phyloP scores from a whole-genome alignment of 208 protist genomes.

The Crithidia bombi region DNA sequence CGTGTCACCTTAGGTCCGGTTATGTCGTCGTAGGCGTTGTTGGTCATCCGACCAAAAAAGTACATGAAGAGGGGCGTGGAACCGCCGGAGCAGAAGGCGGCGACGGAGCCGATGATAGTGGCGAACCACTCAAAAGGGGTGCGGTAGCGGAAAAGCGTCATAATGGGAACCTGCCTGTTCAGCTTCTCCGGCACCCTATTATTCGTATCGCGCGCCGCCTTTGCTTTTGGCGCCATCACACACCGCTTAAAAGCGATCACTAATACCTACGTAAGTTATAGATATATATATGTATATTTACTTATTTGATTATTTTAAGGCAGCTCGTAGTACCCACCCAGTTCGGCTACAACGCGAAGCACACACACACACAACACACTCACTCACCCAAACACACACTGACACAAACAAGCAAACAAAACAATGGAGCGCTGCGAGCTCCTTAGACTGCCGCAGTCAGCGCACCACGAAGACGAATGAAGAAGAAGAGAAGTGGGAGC shows the following conservation, averaged over 20 bases:
- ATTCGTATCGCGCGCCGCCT: slow-evolving; percentile 25
- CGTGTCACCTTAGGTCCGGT: slow-evolving; percentile 49
- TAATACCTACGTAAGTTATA: too few relatives aligned
- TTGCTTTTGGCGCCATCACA: not conserved
- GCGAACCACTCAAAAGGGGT: slow-evolving; percentile 48
- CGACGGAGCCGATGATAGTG: slow-evolving; percentile 69
- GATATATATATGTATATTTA: too few relatives aligned
- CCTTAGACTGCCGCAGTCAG: not conserved
- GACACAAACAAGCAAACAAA: slow-evolving; percentile 4
- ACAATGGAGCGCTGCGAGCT: too few relatives aligned
- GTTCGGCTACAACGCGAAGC: not conserved
- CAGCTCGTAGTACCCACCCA: not conserved
- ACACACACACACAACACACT: not conserved
- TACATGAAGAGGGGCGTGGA: slow-evolving; percentile 80
- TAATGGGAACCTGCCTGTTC: slow-evolving; percentile 45
- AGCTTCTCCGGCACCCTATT: slow-evolving; percentile 1
- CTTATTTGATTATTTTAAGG: too few relatives aligned
- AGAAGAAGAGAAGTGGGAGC: too few relatives aligned
- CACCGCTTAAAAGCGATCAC: too few relatives aligned
- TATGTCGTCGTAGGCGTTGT: slow-evolving; percentile 53
- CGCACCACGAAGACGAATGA: not conserved
- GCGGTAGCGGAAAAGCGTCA: slow-evolving; percentile 73
- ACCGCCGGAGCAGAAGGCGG: slow-evolving; percentile 59
- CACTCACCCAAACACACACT: not conserved
- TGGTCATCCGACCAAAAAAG: slow-evolving; percentile 77